Percentiles rank a stretch among this genome's conserved stretches.
phyloP scores from a whole-genome alignment of 1,284 basidiomycete species.

The Ganoderma sinense region DNA sequence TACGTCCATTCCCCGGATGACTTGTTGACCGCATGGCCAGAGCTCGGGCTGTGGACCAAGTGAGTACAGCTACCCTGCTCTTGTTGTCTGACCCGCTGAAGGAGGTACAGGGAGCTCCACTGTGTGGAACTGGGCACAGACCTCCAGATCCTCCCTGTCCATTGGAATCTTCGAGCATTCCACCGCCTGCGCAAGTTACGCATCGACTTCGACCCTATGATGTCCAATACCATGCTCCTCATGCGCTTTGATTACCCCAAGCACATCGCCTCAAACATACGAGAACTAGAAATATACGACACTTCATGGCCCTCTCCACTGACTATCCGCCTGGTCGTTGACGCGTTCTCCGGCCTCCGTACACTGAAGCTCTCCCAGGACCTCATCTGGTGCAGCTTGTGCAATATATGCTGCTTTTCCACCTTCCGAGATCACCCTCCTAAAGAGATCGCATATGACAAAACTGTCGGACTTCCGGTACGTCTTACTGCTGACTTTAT shows the following conservation, averaged over 20 bases:
- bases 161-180: slow-evolving; percentile 27
- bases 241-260: slow-evolving; percentile 27
- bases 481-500: neutral
- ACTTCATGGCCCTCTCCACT: slow-evolving; percentile 30
- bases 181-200: slow-evolving; percentile 28
- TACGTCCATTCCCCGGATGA: slow-evolving; percentile 22
- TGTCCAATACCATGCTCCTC: slow-evolving; percentile 28
- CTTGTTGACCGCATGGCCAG: slow-evolving; percentile 26
- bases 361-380: slow-evolving; percentile 28
- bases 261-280: slow-evolving; percentile 22
- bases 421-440: slow-evolving; percentile 30
- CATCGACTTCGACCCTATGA: slow-evolving; percentile 26
- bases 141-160: slow-evolving; percentile 17
- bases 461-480: slow-evolving; percentile 29
- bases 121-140: slow-evolving; percentile 27
- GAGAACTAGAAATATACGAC: slow-evolving; percentile 30
- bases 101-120: slow-evolving; percentile 21
- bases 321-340: slow-evolving; percentile 20
- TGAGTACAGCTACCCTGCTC: slow-evolving; percentile 1
- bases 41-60: slow-evolving; percentile 27
- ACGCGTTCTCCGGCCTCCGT: slow-evolving; percentile 25
- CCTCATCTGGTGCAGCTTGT: slow-evolving; percentile 30
- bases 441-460: slow-evolving; percentile 26
- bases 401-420: slow-evolving; percentile 31
- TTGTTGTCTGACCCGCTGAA: neutral